Percentiles rank a stretch among this genome's conserved stretches.
Conservation (phyloP, 768 basidiomycete species). For the Porpolomopsis calyptriformis region DNA sequence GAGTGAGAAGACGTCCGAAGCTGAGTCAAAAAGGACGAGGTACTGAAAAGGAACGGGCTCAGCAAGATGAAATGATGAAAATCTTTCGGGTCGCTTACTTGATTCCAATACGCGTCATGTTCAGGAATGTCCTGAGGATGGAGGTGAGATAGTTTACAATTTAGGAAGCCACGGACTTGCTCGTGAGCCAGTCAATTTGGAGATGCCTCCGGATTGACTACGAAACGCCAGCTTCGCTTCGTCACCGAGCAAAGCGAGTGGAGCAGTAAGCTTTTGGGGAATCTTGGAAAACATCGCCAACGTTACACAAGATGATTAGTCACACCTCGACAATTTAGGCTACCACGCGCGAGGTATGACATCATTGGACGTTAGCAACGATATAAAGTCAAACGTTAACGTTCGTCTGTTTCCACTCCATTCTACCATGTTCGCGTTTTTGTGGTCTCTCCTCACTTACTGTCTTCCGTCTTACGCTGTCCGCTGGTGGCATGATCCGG, state of each 20-base stretch:
- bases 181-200: slow-evolving; percentile 60
- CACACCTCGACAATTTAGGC: too few species aligned
- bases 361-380: too few species aligned
- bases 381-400: too few species aligned
- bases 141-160: slow-evolving; percentile 2
- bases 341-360: too few species aligned
- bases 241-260: slow-evolving; percentile 72
- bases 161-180: slow-evolving; percentile 34
- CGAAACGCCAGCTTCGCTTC: slow-evolving; percentile 87
- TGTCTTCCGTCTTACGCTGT: too few species aligned
- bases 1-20: slow-evolving; percentile 84
- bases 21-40: slow-evolving; percentile 75
- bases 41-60: slow-evolving; percentile 38
- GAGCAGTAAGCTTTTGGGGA: slow-evolving; percentile 61
- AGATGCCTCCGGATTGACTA: slow-evolving; percentile 69
- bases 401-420: too few species aligned
- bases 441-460: too few species aligned
- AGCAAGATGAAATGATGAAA: not conserved
- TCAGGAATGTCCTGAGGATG: slow-evolving; percentile 55
- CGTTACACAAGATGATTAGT: not conserved
- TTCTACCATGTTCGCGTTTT: too few species aligned
- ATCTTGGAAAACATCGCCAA: slow-evolving; percentile 53
- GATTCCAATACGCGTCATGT: slow-evolving; percentile 82
- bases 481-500: too few species aligned
- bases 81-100: slow-evolving; percentile 36